Conservation (phyloP, 2,329 filamentous ascomycete genomes). For the Aspergillus aculeatus region DNA sequence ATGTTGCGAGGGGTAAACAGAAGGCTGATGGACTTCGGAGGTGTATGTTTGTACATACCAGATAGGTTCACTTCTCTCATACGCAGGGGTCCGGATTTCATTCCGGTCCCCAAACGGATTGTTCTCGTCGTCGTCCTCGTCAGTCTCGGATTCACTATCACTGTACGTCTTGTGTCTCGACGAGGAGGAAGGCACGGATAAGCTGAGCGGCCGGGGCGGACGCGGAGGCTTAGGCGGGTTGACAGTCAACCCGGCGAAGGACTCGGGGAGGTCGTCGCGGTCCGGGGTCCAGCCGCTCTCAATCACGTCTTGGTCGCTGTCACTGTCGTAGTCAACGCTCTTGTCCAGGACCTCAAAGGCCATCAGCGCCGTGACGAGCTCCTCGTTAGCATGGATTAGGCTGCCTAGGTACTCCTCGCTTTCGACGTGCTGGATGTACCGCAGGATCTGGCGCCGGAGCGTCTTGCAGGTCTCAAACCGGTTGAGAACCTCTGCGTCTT, state of each 20-base stretch:
- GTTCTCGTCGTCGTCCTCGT: constrained; percentile 73
- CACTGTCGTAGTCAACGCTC: constrained; percentile 60
- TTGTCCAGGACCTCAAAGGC: constrained; percentile 89
- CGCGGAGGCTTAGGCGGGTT: constrained; percentile 40
- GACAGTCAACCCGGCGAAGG: constrained; percentile 36
- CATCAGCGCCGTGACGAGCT: constrained; percentile 90
- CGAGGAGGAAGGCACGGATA: constrained; percentile 27
- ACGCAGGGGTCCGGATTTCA: constrained; percentile 46
- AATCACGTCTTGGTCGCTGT: constrained; percentile 59
- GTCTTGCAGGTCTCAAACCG: constrained; percentile 85
- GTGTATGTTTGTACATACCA: constrained; percentile 29
- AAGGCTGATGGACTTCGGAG: not conserved
- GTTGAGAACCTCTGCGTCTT: constrained; percentile 71
- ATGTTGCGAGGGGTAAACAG: not conserved
- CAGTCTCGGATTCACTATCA: constrained; percentile 53
- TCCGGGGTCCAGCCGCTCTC: constrained; percentile 31
- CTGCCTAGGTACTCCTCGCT: constrained; percentile 89
- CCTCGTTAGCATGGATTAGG: constrained; percentile 89
- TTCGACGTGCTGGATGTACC: constrained; percentile 90
- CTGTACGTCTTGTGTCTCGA: constrained; percentile 41
- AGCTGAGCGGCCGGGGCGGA: constrained; percentile 63
- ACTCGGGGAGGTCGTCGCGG: constrained; percentile 29
- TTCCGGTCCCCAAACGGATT: constrained; percentile 86
- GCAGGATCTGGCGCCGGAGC: constrained; percentile 77
- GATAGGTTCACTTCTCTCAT: constrained; percentile 33